Percentiles rank a stretch among this genome's conserved stretches.
Evolutionary conservation across 73 alveolate species (phyloP).

Genomic region (Tetrahymena borealis): DNA sequence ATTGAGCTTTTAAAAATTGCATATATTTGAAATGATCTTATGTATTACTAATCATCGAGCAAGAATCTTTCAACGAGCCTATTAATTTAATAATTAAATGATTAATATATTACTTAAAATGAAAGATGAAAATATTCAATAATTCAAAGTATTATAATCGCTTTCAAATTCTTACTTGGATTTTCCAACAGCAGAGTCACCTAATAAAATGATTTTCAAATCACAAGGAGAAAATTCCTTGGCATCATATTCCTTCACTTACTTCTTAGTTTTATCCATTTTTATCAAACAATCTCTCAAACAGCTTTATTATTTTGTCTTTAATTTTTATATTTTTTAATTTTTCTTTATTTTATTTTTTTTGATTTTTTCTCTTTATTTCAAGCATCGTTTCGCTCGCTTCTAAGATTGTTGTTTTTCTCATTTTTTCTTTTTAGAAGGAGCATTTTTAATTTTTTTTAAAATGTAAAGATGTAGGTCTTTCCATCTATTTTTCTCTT

Average conservation of each 20-base stretch:
- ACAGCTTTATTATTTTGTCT: neutral
- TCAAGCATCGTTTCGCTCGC: neutral
- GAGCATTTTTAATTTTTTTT: neutral
- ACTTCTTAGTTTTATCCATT: conserved; percentile 11
- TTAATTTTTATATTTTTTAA: neutral
- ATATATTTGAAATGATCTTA: too few relatives aligned
- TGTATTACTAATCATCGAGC: conserved; percentile 56
- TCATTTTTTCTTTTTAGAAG: neutral
- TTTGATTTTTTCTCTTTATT: neutral
- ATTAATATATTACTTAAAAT: too few relatives aligned
- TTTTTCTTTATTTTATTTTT: neutral
- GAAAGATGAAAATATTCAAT: too few relatives aligned
- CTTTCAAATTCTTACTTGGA: too few relatives aligned
- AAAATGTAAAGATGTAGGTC: neutral
- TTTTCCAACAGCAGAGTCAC: conserved; percentile 98
- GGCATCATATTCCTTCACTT: conserved; percentile 28
- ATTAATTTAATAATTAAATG: neutral
- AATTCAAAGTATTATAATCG: too few relatives aligned
- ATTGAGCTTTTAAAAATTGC: neutral
- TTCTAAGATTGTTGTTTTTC: neutral
- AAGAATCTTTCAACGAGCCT: conserved; percentile 63
- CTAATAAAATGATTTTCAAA: conserved; percentile 87
- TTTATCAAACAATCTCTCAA: neutral
- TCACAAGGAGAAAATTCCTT: conserved; percentile 70
- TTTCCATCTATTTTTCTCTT: neutral